These are phyloP conservation scores for Penicillium salamii DNA, from an alignment of 495 filamentous ascomycete genomes.

Conservation along the genomic window DNA sequence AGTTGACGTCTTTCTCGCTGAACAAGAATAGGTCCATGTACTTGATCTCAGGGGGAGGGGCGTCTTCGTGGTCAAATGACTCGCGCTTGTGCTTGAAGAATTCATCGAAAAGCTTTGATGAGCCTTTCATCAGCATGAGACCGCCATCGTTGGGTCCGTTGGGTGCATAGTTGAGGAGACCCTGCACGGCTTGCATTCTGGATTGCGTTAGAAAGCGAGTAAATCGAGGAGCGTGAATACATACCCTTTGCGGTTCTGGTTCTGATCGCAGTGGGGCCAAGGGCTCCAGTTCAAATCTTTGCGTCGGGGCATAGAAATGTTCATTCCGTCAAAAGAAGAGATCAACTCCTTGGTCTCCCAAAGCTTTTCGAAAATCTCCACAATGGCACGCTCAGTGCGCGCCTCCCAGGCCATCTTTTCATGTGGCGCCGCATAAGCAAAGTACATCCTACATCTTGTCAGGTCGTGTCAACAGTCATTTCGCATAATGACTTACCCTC, in stretches of 20 bases:
- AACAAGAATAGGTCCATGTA: slow-evolving; percentile 37
- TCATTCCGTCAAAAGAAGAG: slow-evolving; percentile 38
- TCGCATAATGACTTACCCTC: slow-evolving; percentile 15
- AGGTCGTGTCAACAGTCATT: not conserved
- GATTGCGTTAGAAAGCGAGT: not conserved
- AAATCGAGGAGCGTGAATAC: not conserved
- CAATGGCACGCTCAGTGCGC: slow-evolving; percentile 37
- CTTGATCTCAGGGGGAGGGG: slow-evolving; percentile 7
- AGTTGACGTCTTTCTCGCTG: slow-evolving; percentile 33
- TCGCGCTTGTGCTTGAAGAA: slow-evolving; percentile 33
- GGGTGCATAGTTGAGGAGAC: slow-evolving; percentile 36
- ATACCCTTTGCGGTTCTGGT: slow-evolving; percentile 32
- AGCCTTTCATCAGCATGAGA: slow-evolving; percentile 40
- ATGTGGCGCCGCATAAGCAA: slow-evolving; percentile 23
- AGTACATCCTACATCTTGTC: slow-evolving; percentile 24
- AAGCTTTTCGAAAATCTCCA: slow-evolving; percentile 37
- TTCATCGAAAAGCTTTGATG: slow-evolving; percentile 32
- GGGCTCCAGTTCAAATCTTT: slow-evolving; percentile 29
- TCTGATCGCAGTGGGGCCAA: slow-evolving; percentile 43
- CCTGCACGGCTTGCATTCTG: slow-evolving; percentile 36
- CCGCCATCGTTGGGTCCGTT: slow-evolving; percentile 43
- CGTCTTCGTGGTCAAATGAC: slow-evolving; percentile 17
- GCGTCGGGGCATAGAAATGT: slow-evolving; percentile 30
- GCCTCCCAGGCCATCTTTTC: slow-evolving; percentile 36
- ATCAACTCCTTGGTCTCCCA: slow-evolving; percentile 42